Evolutionary conservation across 306 rosid genomes (phyloP), one percentile per base, ranked within the genome.

Genomic region (Cucurbita argyrosperma): DNA sequence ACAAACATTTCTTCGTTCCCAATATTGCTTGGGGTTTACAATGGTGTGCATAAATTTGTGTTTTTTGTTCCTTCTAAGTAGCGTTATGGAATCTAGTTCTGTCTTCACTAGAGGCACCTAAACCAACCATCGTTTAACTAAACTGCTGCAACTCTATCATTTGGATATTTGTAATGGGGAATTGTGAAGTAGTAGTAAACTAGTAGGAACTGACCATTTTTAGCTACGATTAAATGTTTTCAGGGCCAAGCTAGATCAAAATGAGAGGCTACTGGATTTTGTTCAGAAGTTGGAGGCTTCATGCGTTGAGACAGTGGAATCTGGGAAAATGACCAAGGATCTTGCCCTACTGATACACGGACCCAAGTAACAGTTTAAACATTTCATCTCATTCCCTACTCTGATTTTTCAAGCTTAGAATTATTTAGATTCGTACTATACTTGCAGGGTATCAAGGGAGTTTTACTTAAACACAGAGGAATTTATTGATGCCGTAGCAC

Each of bases 241-340:
- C 76, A 90, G 99, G 87, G 97, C 92, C 80, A 91, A 88, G 72
- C 76, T 95, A 77, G 99, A 95, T 81, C 61, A 81, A 55, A 88
- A 95, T 52, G 88, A 87, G 54, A 89, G 83, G 68, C 81, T 95
- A 77, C 81, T 45, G 72, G 92, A 91, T 42, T 95, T 95, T 87
- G 90, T 85, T 72, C 80, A 15, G 65, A 95, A 89, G 85, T 87
- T 94, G 85, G 99, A 94, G 83, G 84, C 86, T 78, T 92, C 99
- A 62, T 94, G 96, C 83, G 68, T 94, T 26, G 92, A 88, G 80
- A 88, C 96, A 0, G 97, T 94, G 81, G 99, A 94, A 74, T 76
- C 90, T 4, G 97, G 96, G 65, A 89, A 88, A 82, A 94, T 94
- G 99, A 94, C 97, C 67, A 94, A 91, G 82, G 99, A 95, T 89